Conservation (phyloP, 2,329 filamentous ascomycete genomes). For the Arthroderma uncinatum region DNA sequence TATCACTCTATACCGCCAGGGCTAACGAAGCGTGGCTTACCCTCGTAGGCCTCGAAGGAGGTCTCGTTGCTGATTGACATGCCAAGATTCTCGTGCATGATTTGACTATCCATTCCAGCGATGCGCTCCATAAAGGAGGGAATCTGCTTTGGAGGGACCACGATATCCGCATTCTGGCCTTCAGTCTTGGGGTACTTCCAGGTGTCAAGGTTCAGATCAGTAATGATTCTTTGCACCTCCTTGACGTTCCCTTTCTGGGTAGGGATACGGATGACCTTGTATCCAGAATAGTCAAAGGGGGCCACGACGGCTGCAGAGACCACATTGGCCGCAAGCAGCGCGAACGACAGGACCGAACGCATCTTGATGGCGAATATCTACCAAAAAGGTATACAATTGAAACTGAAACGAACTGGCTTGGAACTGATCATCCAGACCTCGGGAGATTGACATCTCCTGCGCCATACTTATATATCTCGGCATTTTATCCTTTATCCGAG, state of each 20-base stretch:
- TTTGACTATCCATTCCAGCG: conserved; percentile 22
- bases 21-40: conserved; percentile 14
- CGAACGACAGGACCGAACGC: background rate
- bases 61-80: conserved; percentile 33
- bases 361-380: background rate
- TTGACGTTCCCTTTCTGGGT: conserved; percentile 12
- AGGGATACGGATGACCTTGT: conserved; percentile 17
- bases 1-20: background rate
- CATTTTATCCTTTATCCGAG: background rate
- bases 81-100: conserved; percentile 38
- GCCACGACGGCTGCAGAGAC: conserved; percentile 1
- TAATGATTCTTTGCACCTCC: conserved; percentile 15
- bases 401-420: background rate
- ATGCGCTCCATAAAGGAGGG: conserved; percentile 29
- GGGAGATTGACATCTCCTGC: background rate
- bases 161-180: conserved; percentile 30
- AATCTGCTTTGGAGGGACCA: conserved; percentile 31
- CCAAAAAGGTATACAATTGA: background rate
- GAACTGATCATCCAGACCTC: background rate
- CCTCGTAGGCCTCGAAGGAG: conserved; percentile 17
- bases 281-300: conserved; percentile 16
- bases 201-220: conserved; percentile 14
- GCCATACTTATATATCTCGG: background rate
- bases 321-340: conserved; percentile 5
- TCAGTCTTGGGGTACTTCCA: conserved; percentile 16